A percentile compares a stretch with the other conserved stretches of the same genome.
phyloP scores from a whole-genome alignment of 176 grass and related monocot species.

The Rhynchospora tenuis region DNA sequence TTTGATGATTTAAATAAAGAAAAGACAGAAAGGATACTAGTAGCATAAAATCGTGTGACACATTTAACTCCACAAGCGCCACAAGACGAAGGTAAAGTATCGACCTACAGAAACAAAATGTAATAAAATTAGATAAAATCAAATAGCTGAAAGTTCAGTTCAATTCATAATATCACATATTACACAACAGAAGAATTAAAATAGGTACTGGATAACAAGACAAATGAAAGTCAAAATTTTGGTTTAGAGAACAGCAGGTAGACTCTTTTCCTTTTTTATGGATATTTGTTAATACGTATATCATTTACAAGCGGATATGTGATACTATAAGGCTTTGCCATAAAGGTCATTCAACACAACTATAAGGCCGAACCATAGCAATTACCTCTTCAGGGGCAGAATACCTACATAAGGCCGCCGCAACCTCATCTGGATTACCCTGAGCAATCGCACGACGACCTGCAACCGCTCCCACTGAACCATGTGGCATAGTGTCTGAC shows the following conservation, averaged over 20 bases:
- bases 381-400: slow-evolving; percentile 87
- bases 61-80: slow-evolving; percentile 65
- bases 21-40: slow-evolving; percentile 58
- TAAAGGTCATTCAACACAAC: too few species aligned
- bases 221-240: not conserved
- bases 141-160: not conserved
- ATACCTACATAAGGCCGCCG: slow-evolving; percentile 68
- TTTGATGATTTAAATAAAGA: not conserved
- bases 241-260: not conserved
- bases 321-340: not conserved
- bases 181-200: not conserved
- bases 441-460: slow-evolving; percentile 82
- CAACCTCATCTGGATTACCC: slow-evolving; percentile 84
- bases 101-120: slow-evolving; percentile 59
- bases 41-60: slow-evolving; percentile 76
- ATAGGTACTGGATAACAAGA: not conserved
- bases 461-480: slow-evolving; percentile 78
- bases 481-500: slow-evolving; percentile 42
- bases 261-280: not conserved
- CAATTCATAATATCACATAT: not conserved
- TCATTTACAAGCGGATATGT: not conserved
- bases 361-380: not conserved
- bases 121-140: not conserved
- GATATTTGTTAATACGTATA: not conserved
- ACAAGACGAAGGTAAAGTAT: slow-evolving; percentile 78